Base-by-base conservation (phyloP, 1,284 basidiomycete species). In the Tylopilus orsonianus region DNA sequence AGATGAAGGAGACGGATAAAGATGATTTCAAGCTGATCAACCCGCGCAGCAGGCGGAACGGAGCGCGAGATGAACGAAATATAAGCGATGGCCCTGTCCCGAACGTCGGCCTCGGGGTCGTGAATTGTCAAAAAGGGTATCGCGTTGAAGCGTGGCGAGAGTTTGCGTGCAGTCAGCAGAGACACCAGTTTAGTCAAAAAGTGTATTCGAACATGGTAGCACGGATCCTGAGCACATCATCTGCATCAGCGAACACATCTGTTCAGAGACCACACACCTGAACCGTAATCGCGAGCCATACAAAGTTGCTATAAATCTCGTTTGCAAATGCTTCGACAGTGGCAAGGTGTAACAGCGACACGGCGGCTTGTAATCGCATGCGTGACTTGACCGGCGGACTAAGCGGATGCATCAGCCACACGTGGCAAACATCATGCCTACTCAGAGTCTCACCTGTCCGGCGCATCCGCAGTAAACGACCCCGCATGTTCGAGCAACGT, bases 41-140 rank as follows among this genome's bases (percentile, higher is more conserved):
- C 72, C 33, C 80, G 77, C 20, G 80, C 59, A n/a, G 74, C 85
- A 82, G 45, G 69, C 16, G 75, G 62, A 56, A 82, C 64, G 42
- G 73, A 74, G 45, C 67, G 73, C 49, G 79, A 69, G 12, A 76
- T 71, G 48, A 67, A 69, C 13, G 59, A 53, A 33, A 90, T 72
- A 64, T 85, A 89, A 12, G 75, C 73, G 32, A 75, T 70, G 9
- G 85, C 84, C 84, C 76, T 75, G 30, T 65, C 69, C 56, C 78
- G 83, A 29, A 95, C 78, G 52, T 96, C 93, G 22, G 71, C 68
- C 58, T 97, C 95, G 0, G 96, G 96, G 69, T 99, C 97, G 55
- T 93, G 87, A 0, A 93, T 89, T 0, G 88, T 86, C 29, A 99
- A 69, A 71, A 97, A 95, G 1, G 90, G 83, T 50, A 97, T 80